Base-by-base conservation (phyloP, 352 stramenopile genomes). In the Bremia lactucae region DNA sequence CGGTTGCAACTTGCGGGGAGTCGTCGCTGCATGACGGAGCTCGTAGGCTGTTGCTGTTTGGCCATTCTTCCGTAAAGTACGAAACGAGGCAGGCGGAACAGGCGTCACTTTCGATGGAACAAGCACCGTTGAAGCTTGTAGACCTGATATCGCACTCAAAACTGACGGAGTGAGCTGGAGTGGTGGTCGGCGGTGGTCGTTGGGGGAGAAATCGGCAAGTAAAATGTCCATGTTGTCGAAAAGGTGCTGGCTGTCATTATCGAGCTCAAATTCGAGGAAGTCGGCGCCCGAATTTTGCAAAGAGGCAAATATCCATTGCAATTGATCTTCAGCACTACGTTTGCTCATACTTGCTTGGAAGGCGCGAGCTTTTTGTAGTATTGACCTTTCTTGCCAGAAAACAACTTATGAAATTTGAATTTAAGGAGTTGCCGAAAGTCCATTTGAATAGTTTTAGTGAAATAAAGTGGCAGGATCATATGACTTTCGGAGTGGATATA, bases 211-310 rank as follows among this genome's bases (percentile, higher is more conserved):
- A 22, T 26, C 21, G 18, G 25, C 6, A n/a, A 56, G 35, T 14
- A 51, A 21, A 20, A 14, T 8, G 18, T 55, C 40, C 31, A 66
- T 52, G 39, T 53, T 39, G 39, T 66, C 53, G 36, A 49, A 62
- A 42, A 66, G 62, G 15, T 62, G 28, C n/a, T 65, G 46, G 6
- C 42, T 46, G 21, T 65, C 52, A 4, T 39, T 41, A 14, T 63
- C 49, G 25, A 73, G 19, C 19, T 73, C 47, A 22, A 73, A 48
- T 36, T 73, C 56, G 1, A 68, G 36, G 31, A 68, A 39, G 18
- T 60, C 50, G 13, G 31, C 33, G 22, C 68, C 49, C 36, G 47
- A 66, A 20, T 41, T 39, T 29, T 31, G 23, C 23, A 73, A 26
- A 19, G 66, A 57, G 23, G 28, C 46, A 23, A 23, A 49, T 9